Evolutionary conservation across 805 yeast genomes (phyloP).

Genomic region (Maudiozyma pseudohumilis): DNA sequence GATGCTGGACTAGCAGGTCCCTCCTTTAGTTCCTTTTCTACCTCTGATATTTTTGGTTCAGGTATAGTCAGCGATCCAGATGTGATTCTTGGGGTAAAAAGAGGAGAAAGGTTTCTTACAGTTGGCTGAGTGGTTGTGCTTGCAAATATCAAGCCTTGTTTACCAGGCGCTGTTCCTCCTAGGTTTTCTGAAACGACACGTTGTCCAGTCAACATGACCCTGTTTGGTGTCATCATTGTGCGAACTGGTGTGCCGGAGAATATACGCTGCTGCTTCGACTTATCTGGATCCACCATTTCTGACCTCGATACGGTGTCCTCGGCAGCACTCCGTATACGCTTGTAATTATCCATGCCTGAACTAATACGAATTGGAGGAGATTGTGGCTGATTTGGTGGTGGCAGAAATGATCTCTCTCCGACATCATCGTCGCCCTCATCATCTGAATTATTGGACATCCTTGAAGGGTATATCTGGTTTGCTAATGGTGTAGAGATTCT

Average conservation of each 20-base stretch:
- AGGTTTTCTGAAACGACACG: slow-evolving; percentile 21
- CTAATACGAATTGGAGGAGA: slow-evolving; percentile 32
- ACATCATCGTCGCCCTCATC: slow-evolving; percentile 27
- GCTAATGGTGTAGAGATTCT: slow-evolving; percentile 34
- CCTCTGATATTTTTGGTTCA: slow-evolving; percentile 34
- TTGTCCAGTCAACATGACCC: slow-evolving; percentile 18
- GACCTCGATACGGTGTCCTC: slow-evolving; percentile 33
- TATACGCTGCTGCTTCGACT: slow-evolving; percentile 27
- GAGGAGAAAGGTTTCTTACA: background rate
- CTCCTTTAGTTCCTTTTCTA: slow-evolving; percentile 31
- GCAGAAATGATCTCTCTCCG: slow-evolving; percentile 28
- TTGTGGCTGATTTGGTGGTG: slow-evolving; percentile 31
- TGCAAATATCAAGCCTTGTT: slow-evolving; percentile 12
- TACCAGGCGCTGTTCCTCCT: slow-evolving; percentile 7
- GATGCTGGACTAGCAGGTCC: slow-evolving; percentile 33
- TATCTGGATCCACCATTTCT: slow-evolving; percentile 31
- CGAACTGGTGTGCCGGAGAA: slow-evolving; percentile 27
- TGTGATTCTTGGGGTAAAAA: slow-evolving; percentile 29
- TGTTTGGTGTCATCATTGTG: slow-evolving; percentile 20
- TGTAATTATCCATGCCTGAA: slow-evolving; percentile 26
- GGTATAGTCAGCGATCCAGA: slow-evolving; percentile 38
- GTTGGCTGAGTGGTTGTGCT: background rate
- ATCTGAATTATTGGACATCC: slow-evolving; percentile 21
- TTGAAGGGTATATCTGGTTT: slow-evolving; percentile 31
- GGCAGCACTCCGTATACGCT: slow-evolving; percentile 25